A percentile compares a stretch with the other conserved stretches of the same genome.
phyloP scores from a whole-genome alignment of 495 filamentous ascomycete species.

The Rhypophila decipiens region DNA sequence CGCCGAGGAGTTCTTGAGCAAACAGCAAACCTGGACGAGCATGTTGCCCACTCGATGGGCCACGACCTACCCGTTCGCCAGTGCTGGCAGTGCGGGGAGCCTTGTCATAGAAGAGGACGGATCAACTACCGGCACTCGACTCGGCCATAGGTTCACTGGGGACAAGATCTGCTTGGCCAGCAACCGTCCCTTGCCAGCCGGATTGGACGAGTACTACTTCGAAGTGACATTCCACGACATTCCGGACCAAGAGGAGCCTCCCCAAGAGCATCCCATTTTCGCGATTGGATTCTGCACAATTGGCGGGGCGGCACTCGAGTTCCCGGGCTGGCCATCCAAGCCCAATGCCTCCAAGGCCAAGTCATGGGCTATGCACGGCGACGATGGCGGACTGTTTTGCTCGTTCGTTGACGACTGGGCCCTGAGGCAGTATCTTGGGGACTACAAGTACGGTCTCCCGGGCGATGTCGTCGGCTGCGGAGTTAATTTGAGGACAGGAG shows the following conservation, averaged over 20 bases:
- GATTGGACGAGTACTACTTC: conserved; percentile 21
- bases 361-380: conserved; percentile 15
- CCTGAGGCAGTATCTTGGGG: neutral
- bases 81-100: neutral
- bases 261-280: conserved; percentile 1
- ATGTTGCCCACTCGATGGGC: conserved; percentile 17
- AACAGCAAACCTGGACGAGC: conserved; percentile 14
- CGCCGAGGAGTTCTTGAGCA: conserved; percentile 13
- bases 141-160: neutral
- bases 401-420: neutral
- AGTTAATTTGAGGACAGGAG: conserved; percentile 11
- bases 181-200: conserved; percentile 16
- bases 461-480: conserved; percentile 20
- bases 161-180: conserved; percentile 12
- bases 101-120: conserved; percentile 7
- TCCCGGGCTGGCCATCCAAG: conserved; percentile 12
- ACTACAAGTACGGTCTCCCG: neutral
- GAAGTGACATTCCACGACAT: conserved; percentile 10
- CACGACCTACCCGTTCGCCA: conserved; percentile 1
- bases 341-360: neutral
- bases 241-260: neutral
- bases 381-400: conserved; percentile 10
- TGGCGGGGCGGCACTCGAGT: conserved; percentile 15
- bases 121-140: neutral
- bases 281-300: conserved; percentile 19